Evolutionary conservation across 164 flowering plant genomes (phyloP).

Genomic region (Brasenia schreberi): DNA sequence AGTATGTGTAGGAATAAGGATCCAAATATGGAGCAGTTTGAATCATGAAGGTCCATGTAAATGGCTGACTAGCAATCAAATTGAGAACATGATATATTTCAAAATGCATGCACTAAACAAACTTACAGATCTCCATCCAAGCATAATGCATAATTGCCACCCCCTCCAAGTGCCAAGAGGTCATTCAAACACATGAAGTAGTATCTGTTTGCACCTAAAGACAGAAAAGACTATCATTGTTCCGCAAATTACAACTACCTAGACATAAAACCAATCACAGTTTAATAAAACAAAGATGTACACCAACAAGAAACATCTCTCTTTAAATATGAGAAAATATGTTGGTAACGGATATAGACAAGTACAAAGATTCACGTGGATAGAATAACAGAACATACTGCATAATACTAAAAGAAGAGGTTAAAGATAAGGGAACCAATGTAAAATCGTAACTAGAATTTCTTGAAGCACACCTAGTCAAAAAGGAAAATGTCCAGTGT

Average conservation of each 20-base stretch:
- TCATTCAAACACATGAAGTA: constrained; percentile 80
- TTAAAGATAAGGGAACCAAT: too few species aligned
- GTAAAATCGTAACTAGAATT: too few species aligned
- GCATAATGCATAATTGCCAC: constrained; percentile 77
- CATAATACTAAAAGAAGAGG: too few species aligned
- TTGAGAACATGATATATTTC: not conserved
- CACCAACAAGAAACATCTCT: not conserved
- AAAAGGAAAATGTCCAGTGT: too few species aligned
- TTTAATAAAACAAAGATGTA: not conserved
- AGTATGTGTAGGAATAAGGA: not conserved
- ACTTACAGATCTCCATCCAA: constrained; percentile 91
- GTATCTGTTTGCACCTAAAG: constrained; percentile 75
- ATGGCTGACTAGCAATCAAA: not conserved
- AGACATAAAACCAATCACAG: not conserved
- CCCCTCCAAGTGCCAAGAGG: constrained; percentile 82
- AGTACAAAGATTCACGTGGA: too few species aligned
- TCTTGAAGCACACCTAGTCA: too few species aligned
- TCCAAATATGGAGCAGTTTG: not conserved
- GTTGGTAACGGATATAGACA: too few species aligned
- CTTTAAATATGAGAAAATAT: too few species aligned
- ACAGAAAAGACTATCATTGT: not conserved
- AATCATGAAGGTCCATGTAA: not conserved
- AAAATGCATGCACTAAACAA: constrained; percentile 1
- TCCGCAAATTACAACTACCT: not conserved
- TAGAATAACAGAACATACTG: too few species aligned